These are phyloP conservation scores for Sutorius australiensis DNA, from an alignment of 768 basidiomycete genomes.

Conservation along the genomic window DNA sequence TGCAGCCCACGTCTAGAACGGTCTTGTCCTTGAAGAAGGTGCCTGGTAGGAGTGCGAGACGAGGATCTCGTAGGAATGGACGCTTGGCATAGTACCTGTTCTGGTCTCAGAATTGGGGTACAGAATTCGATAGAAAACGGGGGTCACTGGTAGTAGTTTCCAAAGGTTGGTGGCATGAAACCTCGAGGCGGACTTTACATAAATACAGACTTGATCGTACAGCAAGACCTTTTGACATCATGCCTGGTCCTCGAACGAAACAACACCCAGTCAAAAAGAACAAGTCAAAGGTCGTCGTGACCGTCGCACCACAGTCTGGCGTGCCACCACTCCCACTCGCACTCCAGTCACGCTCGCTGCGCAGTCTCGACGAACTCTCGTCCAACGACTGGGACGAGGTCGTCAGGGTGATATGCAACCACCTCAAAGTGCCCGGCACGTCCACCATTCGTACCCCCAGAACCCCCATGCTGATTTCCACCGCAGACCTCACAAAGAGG, in stretches of 20 bases:
- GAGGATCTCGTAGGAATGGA: conserved; percentile 53
- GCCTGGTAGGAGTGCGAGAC: conserved; percentile 58
- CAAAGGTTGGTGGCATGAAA: conserved; percentile 38
- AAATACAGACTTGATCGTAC: too few species aligned
- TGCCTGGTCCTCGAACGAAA: conserved; percentile 30
- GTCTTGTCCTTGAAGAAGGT: conserved; percentile 49
- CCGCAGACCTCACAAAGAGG: conserved; percentile 49
- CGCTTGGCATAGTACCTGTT: conserved; percentile 76
- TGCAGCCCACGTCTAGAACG: conserved; percentile 84
- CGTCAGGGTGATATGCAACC: conserved; percentile 44
- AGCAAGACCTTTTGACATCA: not conserved
- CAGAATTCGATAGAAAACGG: not conserved
- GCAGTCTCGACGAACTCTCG: conserved; percentile 20
- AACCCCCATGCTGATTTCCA: not conserved
- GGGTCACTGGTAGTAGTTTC: conserved; percentile 70
- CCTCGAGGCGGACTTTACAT: not conserved
- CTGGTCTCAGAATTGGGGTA: not conserved
- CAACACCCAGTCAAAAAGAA: conserved; percentile 14
- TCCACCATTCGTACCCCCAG: not conserved
- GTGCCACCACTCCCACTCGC: conserved; percentile 12
- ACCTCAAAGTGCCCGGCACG: conserved; percentile 54
- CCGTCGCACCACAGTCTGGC: not conserved
- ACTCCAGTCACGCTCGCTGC: conserved; percentile 8
- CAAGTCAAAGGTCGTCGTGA: conserved; percentile 12
- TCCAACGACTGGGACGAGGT: conserved; percentile 47